Evolutionary conservation across 2,329 filamentous ascomycete species (phyloP).

Genomic region (Phyllachora maydis): DNA sequence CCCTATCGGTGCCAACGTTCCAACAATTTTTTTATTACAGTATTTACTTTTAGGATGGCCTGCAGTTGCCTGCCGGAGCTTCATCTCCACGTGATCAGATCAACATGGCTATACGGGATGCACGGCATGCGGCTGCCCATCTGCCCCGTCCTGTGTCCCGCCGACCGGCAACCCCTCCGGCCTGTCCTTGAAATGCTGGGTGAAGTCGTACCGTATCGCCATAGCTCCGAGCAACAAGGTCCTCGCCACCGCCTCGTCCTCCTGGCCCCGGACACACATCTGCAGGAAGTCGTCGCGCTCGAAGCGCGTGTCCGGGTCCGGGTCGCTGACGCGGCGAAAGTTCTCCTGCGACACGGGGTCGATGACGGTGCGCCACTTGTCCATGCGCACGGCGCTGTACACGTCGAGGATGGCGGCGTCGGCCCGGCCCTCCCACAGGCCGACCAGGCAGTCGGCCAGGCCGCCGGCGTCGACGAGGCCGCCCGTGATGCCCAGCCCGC

Average conservation of each 20-base stretch:
- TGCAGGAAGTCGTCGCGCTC: conserved; percentile 18
- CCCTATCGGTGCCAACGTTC: no score
- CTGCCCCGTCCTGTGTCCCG: no score
- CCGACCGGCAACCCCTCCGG: no score
- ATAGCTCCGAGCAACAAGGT: conserved; percentile 14
- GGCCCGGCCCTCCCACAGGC: conserved; percentile 20
- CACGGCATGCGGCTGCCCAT: no score
- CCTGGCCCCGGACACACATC: conserved; percentile 14
- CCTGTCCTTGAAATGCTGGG: conserved; percentile 17
- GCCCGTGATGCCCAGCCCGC: conserved; percentile 40
- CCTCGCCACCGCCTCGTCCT: conserved; percentile 11
- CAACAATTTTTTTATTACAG: no score
- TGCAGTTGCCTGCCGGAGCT: no score
- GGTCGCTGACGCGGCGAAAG: conserved; percentile 19
- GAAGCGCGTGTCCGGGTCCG: conserved; percentile 16
- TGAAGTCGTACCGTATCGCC: conserved; percentile 20
- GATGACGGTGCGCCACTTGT: conserved; percentile 22
- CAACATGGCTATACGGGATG: no score
- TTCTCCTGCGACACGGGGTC: conserved; percentile 20
- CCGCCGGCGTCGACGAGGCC: conserved; percentile 43
- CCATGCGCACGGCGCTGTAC: conserved; percentile 22
- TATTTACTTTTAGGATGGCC: no score
- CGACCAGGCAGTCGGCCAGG: conserved; percentile 34
- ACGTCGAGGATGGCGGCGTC: conserved; percentile 21
- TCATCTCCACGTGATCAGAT: no score